phyloP scores from a whole-genome alignment of 2,329 filamentous ascomycete species.

The Alternaria ethzedia region DNA sequence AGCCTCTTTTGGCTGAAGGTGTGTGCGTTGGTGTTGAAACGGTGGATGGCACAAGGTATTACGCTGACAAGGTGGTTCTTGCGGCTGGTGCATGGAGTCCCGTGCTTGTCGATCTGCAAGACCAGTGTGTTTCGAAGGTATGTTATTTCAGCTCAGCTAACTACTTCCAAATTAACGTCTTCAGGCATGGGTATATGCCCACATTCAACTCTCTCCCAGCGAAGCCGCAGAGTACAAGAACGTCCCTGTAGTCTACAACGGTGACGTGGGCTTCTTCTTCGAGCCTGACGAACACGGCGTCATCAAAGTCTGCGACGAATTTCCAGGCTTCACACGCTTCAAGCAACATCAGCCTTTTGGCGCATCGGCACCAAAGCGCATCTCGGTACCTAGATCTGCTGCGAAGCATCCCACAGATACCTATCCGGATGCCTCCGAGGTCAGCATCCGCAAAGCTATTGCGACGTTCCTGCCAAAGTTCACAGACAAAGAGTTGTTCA shows the following conservation, averaged over 20 bases:
- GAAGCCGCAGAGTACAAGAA: slow-evolving; percentile 58
- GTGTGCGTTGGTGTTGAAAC: slow-evolving; percentile 54
- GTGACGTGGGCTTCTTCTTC: slow-evolving; percentile 58
- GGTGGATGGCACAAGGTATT: slow-evolving; percentile 50
- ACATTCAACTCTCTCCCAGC: slow-evolving; percentile 57
- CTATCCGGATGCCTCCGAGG: slow-evolving; percentile 55
- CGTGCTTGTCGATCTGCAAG: slow-evolving; percentile 34
- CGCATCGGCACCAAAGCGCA: slow-evolving; percentile 55
- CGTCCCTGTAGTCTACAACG: slow-evolving; percentile 63
- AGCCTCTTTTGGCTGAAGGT: slow-evolving; percentile 48
- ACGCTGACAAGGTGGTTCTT: slow-evolving; percentile 54
- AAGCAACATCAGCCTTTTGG: slow-evolving; percentile 52
- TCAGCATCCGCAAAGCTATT: slow-evolving; percentile 42
- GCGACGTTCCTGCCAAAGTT: slow-evolving; percentile 54
- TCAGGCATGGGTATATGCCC: slow-evolving; percentile 60
- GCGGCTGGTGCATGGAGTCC: slow-evolving; percentile 49
- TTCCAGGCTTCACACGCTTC: slow-evolving; percentile 56
- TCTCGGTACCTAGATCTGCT: slow-evolving; percentile 59
- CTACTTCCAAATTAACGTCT: not conserved
- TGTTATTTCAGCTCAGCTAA: slow-evolving; percentile 16
- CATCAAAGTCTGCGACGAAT: slow-evolving; percentile 63
- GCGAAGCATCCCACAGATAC: slow-evolving; percentile 53
- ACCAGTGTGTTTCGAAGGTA: slow-evolving; percentile 60
- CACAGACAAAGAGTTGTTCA: slow-evolving; percentile 49
- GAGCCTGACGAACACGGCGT: slow-evolving; percentile 56